Percentiles rank a stretch among this genome's conserved stretches.
These are phyloP conservation scores for Lycium barbarum DNA, from an alignment of 257 asterid species.

Conservation along the genomic window DNA sequence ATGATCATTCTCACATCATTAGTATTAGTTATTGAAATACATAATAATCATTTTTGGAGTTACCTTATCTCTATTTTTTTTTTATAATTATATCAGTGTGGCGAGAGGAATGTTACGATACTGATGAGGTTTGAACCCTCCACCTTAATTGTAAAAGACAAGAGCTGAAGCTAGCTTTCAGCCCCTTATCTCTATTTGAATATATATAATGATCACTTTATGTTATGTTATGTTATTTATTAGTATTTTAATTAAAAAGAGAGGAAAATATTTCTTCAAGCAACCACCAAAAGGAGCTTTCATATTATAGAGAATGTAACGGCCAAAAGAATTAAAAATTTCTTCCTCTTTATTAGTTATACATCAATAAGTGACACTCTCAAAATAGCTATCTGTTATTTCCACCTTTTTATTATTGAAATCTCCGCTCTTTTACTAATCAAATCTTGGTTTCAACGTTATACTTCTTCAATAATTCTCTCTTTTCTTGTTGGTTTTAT, in stretches of 20 bases:
- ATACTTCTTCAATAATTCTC: conserved; percentile 24
- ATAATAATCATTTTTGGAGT: no score
- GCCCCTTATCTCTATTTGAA: no score
- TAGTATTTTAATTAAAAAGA: neutral
- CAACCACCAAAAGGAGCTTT: neutral
- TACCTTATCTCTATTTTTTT: neutral
- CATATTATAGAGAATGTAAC: neutral
- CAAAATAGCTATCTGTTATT: conserved; percentile 76
- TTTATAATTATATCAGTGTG: no score
- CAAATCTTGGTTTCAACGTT: conserved; percentile 17
- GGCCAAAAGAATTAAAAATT: neutral
- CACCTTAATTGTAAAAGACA: no score
- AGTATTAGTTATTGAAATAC: neutral
- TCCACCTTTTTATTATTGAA: conserved; percentile 45
- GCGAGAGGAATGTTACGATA: no score
- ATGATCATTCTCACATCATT: neutral
- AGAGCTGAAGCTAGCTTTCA: no score
- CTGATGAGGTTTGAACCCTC: no score
- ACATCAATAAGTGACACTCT: conserved; percentile 33
- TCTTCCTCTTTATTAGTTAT: neutral
- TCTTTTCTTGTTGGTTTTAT: neutral
- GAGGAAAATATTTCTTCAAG: neutral
- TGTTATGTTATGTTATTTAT: no score
- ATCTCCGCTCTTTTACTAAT: conserved; percentile 39
- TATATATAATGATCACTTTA: no score